These are phyloP conservation scores for Diplosphaera chodatii DNA, from an alignment of 139 green algal genomes.

Conservation along the genomic window DNA sequence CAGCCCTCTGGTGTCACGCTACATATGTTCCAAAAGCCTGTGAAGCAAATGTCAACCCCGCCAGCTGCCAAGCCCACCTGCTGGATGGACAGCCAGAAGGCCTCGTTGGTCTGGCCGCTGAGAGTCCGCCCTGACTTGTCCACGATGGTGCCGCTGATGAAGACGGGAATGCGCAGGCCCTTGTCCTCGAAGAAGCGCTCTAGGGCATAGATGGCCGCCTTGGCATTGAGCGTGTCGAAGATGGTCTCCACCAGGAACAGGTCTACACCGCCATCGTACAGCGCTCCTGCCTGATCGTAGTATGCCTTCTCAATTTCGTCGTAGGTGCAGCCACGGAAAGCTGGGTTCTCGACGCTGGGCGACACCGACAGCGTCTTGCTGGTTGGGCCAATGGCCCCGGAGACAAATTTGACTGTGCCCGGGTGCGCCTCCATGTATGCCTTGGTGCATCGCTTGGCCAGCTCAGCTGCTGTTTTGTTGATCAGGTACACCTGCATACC, in stretches of 20 bases:
- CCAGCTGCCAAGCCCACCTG: background rate
- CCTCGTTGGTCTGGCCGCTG: conserved; percentile 96
- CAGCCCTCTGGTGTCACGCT: no score
- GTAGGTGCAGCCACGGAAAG: conserved; percentile 87
- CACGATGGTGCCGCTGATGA: conserved; percentile 94
- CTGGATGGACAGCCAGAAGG: conserved; percentile 93
- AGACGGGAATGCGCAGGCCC: conserved; percentile 77
- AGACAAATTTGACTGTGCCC: conserved; percentile 78
- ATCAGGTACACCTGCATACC: conserved; percentile 64
- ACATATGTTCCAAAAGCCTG: no score
- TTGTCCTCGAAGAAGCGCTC: conserved; percentile 85
- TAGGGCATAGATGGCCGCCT: conserved; percentile 90
- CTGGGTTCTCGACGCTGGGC: conserved; percentile 95
- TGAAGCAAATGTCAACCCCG: no score
- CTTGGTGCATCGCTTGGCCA: conserved; percentile 70
- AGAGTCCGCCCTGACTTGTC: conserved; percentile 87
- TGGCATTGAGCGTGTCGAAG: conserved; percentile 98
- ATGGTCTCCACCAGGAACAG: conserved; percentile 98
- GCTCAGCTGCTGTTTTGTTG: conserved; percentile 78
- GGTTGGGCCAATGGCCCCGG: conserved; percentile 91
- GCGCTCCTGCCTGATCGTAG: conserved; percentile 78
- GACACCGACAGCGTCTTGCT: conserved; percentile 96
- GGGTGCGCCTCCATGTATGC: conserved; percentile 77
- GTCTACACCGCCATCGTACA: conserved; percentile 89
- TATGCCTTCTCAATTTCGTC: conserved; percentile 94